These are phyloP conservation scores for Rubia balearica DNA, from an alignment of 305 asterid genomes.

Conservation along the genomic window DNA sequence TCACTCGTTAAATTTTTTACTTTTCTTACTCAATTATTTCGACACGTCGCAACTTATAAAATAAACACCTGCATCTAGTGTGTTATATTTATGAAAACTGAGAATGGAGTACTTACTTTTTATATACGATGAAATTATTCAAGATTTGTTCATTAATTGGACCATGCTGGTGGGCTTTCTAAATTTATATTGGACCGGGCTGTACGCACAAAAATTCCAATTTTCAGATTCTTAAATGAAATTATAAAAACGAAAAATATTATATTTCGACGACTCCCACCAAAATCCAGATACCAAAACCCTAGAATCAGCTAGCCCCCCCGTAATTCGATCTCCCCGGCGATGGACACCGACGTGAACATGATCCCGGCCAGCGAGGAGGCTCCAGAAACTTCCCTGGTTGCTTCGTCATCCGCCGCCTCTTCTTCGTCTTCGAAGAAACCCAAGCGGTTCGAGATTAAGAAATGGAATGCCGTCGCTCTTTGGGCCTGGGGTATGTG, in stretches of 20 bases:
- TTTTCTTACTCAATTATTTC: no score
- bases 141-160: no score
- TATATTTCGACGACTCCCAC: background rate
- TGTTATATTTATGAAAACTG: no score
- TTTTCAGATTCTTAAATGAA: background rate
- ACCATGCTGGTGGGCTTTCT: background rate
- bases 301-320: background rate
- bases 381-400: constrained; percentile 33
- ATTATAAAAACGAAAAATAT: no score
- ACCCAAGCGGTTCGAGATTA: constrained; percentile 62
- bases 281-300: background rate
- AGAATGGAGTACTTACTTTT: no score
- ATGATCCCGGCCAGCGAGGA: constrained; percentile 63
- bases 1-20: no score
- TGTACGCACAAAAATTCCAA: background rate
- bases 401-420: constrained; percentile 23
- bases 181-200: background rate
- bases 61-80: no score
- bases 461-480: constrained; percentile 80
- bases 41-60: no score
- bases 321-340: background rate
- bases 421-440: constrained; percentile 39
- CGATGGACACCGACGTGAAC: constrained; percentile 41
- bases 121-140: no score
- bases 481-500: constrained; percentile 85